A percentile compares a stretch with the other conserved stretches of the same genome.
These are phyloP conservation scores for Piedraia hortae DNA, from an alignment of 2,329 filamentous ascomycete species.

Conservation along the genomic window DNA sequence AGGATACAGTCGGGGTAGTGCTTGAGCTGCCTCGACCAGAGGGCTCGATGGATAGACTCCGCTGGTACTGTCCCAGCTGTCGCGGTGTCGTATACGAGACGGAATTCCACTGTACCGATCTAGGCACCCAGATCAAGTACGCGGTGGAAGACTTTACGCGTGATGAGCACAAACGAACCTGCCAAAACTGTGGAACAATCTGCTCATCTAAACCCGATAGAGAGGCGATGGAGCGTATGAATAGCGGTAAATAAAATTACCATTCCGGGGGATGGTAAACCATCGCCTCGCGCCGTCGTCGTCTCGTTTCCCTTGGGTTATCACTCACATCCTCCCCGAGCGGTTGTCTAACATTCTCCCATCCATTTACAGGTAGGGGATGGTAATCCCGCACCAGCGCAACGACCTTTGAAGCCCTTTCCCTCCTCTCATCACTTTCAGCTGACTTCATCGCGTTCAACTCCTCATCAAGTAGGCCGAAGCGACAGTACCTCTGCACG, in stretches of 20 bases:
- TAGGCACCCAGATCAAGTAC: constrained; percentile 83
- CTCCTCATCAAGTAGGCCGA: no score
- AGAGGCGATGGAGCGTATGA: constrained; percentile 9
- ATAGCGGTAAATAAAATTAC: no score
- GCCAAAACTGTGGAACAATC: constrained; percentile 46
- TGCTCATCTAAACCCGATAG: constrained; percentile 38
- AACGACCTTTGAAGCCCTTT: no score
- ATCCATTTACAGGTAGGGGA: no score
- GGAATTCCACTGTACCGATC: constrained; percentile 61
- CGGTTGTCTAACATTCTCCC: no score
- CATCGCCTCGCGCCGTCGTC: constrained; percentile 64
- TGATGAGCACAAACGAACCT: constrained; percentile 42
- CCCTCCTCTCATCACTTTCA: no score
- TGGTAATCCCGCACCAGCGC: no score
- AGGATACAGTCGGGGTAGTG: constrained; percentile 78
- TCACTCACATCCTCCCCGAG: constrained; percentile 23
- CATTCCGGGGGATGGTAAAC: constrained; percentile 67
- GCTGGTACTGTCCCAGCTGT: constrained; percentile 70
- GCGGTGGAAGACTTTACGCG: constrained; percentile 60
- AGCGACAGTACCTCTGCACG: no score
- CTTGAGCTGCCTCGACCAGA: constrained; percentile 59
- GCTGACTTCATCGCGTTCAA: no score
- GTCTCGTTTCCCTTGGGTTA: constrained; percentile 33
- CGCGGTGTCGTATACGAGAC: constrained; percentile 55
- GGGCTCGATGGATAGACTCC: constrained; percentile 44